Conservation (phyloP, 2,329 filamentous ascomycete species). For the Leptographium flavum region DNA sequence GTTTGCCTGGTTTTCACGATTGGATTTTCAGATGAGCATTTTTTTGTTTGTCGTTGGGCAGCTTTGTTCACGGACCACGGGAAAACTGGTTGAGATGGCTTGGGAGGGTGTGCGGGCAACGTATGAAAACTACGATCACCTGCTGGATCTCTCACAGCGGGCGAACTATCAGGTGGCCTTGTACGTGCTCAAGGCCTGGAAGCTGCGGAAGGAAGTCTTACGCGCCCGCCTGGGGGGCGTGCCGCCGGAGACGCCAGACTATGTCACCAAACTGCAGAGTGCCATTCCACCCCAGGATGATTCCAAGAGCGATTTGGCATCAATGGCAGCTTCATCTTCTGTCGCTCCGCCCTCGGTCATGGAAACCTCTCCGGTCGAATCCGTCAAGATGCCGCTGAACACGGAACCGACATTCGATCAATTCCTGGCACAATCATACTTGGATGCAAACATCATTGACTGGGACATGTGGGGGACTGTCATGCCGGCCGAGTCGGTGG, state of each 20-base stretch:
- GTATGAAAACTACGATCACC: constrained; percentile 34
- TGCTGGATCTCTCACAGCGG: constrained; percentile 33
- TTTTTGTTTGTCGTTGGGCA: constrained; percentile 41
- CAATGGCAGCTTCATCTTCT: not conserved
- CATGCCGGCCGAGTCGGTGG: constrained; percentile 2
- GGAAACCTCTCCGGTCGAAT: not conserved
- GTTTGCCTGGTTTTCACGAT: constrained; percentile 40
- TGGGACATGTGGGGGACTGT: constrained; percentile 29
- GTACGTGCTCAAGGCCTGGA: constrained; percentile 38
- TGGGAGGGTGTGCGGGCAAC: constrained; percentile 33
- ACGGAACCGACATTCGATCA: constrained; percentile 23
- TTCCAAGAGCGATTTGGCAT: not conserved
- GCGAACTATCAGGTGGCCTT: constrained; percentile 29
- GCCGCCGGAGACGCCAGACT: constrained; percentile 27
- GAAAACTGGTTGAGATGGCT: constrained; percentile 36
- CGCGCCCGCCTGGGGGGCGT: constrained; percentile 18
- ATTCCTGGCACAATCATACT: constrained; percentile 25
- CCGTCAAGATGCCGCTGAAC: not conserved
- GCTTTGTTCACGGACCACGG: constrained; percentile 32
- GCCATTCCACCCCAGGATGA: constrained; percentile 25
- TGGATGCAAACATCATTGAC: constrained; percentile 28
- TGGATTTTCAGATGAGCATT: constrained; percentile 41
- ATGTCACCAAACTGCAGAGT: constrained; percentile 29
- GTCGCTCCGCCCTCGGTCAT: not conserved
- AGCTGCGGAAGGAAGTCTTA: constrained; percentile 29